Evolutionary conservation across 345 rosid genomes (phyloP), one percentile per base, ranked within the genome.

Genomic region (Excoecaria agallocha): DNA sequence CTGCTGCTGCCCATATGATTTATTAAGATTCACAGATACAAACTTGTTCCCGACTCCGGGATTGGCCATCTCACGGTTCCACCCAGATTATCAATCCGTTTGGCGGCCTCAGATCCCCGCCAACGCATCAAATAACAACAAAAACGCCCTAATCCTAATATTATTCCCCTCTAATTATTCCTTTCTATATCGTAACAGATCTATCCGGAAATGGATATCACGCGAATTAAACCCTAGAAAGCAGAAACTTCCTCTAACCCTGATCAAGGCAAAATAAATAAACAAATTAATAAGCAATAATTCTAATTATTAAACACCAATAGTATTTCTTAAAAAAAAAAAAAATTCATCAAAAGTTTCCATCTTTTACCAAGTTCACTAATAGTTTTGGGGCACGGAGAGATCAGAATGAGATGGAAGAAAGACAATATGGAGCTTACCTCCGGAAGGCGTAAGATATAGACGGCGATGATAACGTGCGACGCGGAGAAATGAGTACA

Each of bases 1-100:
- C 48, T 73, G 76, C 24, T 81, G 85, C 78, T 90, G 95, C 37
- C 98, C 98, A 84, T 93, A 95, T 5, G 99, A 90, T 82, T 91
- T 91, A 82, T 90, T 95, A 79, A 90, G 84, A 84, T 94, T 94
- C 79, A 90, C 97, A 64, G 98, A 86, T 68, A 85, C 84, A 73
- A 87, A 95, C 83, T 89, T 94, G 81, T 74, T 85, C 77, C 97
- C 97, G 20, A 70, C 92, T 50, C 93, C 98, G 22, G 88, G 92
- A 89, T 95, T 91, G 82, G 96, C 96, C 99, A 93, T 93, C 79
- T 85, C 85, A 78, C 80, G 82, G 67, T 86, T 88, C 83, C 64
- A 82, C 81, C 81, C 57, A 63, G 76, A 60, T 55, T 64, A 57
- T 70, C 51, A 72, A 74, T 73, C 68, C 39, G 74, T 56, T 15